Conservation (phyloP, 768 basidiomycete species). For the Hygrophorus russula region DNA sequence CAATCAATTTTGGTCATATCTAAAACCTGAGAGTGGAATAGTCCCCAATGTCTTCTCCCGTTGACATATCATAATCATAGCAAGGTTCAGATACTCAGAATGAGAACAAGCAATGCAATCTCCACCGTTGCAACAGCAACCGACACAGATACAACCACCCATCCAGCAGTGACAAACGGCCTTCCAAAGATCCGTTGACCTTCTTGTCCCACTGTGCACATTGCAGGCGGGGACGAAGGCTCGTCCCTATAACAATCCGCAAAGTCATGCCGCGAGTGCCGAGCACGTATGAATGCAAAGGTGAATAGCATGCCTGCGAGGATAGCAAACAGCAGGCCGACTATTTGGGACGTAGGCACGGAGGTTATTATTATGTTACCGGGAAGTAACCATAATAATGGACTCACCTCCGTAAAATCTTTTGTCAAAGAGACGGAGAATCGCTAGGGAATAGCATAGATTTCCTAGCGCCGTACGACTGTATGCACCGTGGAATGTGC, state of each 20-base stretch:
- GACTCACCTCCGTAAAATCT: constrained; percentile 63
- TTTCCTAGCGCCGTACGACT: constrained; percentile 63
- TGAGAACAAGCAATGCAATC: constrained; percentile 50
- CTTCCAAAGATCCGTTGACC: constrained; percentile 56
- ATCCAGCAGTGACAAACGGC: constrained; percentile 75
- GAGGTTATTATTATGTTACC: not conserved
- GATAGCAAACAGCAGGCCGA: constrained; percentile 53
- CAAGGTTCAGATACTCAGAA: constrained; percentile 48
- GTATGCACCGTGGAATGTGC: constrained; percentile 81
- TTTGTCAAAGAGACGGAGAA: constrained; percentile 69
- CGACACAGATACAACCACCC: constrained; percentile 53
- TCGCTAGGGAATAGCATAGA: constrained; percentile 61
- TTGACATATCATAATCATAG: too few species aligned
- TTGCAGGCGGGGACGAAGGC: constrained; percentile 22
- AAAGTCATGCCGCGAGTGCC: constrained; percentile 66
- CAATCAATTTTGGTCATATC: too few species aligned
- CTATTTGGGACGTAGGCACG: constrained; percentile 12
- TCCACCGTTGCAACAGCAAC: constrained; percentile 53
- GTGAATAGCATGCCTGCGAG: constrained; percentile 52
- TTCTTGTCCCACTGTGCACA: constrained; percentile 51
- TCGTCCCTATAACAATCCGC: constrained; percentile 43
- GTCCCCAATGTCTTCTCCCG: too few species aligned
- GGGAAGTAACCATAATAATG: not conserved
- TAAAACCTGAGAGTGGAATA: too few species aligned
- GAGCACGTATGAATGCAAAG: constrained; percentile 45